Evolutionary conservation across 192 early-diverging fungal genomes (phyloP).

Genomic region (Rhizophagus prolifer): DNA sequence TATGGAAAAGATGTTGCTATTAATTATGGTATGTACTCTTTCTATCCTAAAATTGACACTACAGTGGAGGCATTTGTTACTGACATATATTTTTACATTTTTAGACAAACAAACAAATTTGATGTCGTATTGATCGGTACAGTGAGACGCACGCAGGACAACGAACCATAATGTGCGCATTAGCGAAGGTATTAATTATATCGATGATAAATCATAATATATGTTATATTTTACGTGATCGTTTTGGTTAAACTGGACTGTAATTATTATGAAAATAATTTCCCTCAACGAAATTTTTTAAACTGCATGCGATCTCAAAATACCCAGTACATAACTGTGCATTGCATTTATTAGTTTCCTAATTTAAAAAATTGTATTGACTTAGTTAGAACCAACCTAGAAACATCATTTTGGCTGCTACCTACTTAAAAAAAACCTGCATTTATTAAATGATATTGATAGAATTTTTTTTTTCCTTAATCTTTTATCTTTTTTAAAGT

Average conservation of each 20-base stretch:
- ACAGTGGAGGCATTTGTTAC: background rate
- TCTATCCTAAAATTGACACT: no score
- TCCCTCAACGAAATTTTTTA: no score
- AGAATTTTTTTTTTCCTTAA: no score
- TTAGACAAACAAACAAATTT: slow-evolving; percentile 64
- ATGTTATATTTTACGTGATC: background rate
- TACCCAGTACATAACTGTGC: background rate
- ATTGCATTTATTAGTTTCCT: background rate
- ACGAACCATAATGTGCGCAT: slow-evolving; percentile 94
- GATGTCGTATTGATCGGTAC: slow-evolving; percentile 96
- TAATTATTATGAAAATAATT: background rate
- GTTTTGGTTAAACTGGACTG: background rate
- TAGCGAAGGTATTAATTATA: slow-evolving; percentile 76
- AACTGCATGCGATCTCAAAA: background rate
- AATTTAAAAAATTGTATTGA: background rate
- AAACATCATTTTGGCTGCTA: background rate
- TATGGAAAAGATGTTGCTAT: slow-evolving; percentile 98
- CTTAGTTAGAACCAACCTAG: background rate
- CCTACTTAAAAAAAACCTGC: no score
- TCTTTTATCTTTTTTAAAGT: no score
- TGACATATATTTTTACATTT: background rate
- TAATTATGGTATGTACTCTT: slow-evolving; percentile 62
- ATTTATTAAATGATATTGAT: no score
- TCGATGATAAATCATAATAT: background rate
- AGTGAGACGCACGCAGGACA: slow-evolving; percentile 97